Evolutionary conservation across 2,329 filamentous ascomycete species (phyloP).

Genomic region (Raffaelea arxii): DNA sequence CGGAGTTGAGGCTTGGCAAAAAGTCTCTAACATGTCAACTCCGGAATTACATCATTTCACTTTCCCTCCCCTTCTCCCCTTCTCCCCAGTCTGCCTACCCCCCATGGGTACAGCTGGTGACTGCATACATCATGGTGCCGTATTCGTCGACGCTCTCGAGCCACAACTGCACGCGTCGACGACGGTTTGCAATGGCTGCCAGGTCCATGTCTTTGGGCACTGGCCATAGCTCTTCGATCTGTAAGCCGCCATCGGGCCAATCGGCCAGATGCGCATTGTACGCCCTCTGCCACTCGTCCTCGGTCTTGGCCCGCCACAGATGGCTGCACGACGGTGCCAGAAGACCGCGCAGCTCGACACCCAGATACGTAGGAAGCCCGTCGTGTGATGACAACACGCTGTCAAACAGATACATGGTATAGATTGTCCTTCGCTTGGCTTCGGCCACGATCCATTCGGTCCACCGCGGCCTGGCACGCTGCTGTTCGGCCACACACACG

Average conservation of each 20-base stretch:
- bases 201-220: slow-evolving; percentile 22
- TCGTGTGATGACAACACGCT: slow-evolving; percentile 34
- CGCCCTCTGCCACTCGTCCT: slow-evolving; percentile 29
- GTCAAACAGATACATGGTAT: slow-evolving; percentile 43
- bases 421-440: slow-evolving; percentile 41
- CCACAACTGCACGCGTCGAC: slow-evolving; percentile 35
- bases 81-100: slow-evolving; percentile 8
- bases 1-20: not conserved
- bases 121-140: slow-evolving; percentile 42
- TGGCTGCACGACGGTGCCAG: slow-evolving; percentile 28
- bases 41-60: not conserved
- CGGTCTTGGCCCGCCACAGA: slow-evolving; percentile 31
- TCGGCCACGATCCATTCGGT: slow-evolving; percentile 44
- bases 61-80: not conserved
- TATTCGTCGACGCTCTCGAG: slow-evolving; percentile 41
- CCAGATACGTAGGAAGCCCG: slow-evolving; percentile 35
- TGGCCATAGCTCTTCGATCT: slow-evolving; percentile 43
- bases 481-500: slow-evolving; percentile 30
- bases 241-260: slow-evolving; percentile 30
- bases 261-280: slow-evolving; percentile 32
- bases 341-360: slow-evolving; percentile 35
- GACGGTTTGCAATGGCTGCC: slow-evolving; percentile 13
- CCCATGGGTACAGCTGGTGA: slow-evolving; percentile 35
- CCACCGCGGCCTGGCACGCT: slow-evolving; percentile 31
- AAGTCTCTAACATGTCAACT: not conserved